Percentiles rank a stretch among this genome's conserved stretches.
phyloP scores from a whole-genome alignment of 495 filamentous ascomycete genomes.

The Sphaerosporella brunnea region DNA sequence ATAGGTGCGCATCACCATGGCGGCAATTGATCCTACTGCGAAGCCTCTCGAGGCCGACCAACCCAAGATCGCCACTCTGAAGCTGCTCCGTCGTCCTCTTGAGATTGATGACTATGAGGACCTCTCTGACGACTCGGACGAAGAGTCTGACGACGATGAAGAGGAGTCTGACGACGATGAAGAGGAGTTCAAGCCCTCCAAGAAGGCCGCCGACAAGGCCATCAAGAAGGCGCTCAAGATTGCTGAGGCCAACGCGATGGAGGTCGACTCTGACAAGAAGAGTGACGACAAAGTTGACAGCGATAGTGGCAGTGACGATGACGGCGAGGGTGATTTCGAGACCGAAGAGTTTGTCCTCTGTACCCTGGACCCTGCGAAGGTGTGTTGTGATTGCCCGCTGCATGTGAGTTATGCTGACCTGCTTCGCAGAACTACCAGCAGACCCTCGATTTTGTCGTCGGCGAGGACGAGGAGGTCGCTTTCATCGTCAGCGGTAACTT shows the following conservation, averaged over 20 bases:
- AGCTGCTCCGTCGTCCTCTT: slow-evolving; percentile 52
- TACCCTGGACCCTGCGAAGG: slow-evolving; percentile 73
- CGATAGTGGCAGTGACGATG: slow-evolving; percentile 42
- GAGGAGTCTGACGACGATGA: slow-evolving; percentile 47
- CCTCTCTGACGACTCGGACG: slow-evolving; percentile 39
- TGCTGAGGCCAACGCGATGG: slow-evolving; percentile 53
- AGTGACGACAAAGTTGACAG: too few relatives aligned
- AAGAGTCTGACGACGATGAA: slow-evolving; percentile 43
- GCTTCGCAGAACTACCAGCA: slow-evolving; percentile 69
- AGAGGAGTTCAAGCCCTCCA: slow-evolving; percentile 53
- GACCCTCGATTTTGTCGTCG: slow-evolving; percentile 76
- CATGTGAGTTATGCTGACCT: slow-evolving; percentile 16
- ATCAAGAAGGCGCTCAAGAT: slow-evolving; percentile 54
- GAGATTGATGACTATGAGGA: slow-evolving; percentile 34
- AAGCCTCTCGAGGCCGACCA: slow-evolving; percentile 46
- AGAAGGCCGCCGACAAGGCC: slow-evolving; percentile 31
- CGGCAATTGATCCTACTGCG: slow-evolving; percentile 81
- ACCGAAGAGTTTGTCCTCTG: slow-evolving; percentile 82
- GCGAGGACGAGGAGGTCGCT: slow-evolving; percentile 69
- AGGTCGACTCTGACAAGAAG: slow-evolving; percentile 42
- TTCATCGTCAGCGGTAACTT: slow-evolving; percentile 86
- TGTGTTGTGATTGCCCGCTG: slow-evolving; percentile 27
- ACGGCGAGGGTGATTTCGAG: slow-evolving; percentile 46
- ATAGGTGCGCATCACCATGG: slow-evolving; percentile 95
- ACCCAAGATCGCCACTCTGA: slow-evolving; percentile 65